Base-by-base conservation (phyloP, 2,329 filamentous ascomycete species). In the Cladophialophora yegresii region DNA sequence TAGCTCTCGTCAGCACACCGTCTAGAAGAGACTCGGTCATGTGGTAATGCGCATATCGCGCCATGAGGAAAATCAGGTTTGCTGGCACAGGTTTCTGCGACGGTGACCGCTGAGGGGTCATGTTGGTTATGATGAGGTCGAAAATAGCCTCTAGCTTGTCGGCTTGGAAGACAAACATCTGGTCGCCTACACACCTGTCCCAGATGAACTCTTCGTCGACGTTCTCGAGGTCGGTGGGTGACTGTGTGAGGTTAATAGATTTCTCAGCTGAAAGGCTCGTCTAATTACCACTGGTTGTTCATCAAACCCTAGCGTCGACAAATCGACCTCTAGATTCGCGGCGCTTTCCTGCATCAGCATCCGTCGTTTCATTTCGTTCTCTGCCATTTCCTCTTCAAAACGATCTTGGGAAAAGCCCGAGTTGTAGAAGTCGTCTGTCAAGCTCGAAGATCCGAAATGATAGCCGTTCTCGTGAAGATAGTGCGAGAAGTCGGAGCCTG, bases 111-210 rank as follows among this genome's bases (percentile, higher is more conserved):
- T 97, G 93, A 1, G 95, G 95, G 0, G 92, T 96, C 95, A 99
- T 98, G 73, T 95, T 93, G 67, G 93, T 98, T 74, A 99, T 96
- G 74, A 98, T 88, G 61, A 98, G 95, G 74, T 96, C 90, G 70
- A 99, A 84, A 72, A 99, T 97, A 64, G 89, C 88, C 64, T 93
- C 90, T 58, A 99, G 84, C 74, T 99, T 93, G 74, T 87, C 89
- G 71, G 98, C 93, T 76, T 99, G 95, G 75, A 99, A 99, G 43
- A 99, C 95, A 75, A 99, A 99, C 95, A 99, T 99, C 76, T 99
- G 95, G 75, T 99, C 95, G 75, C 97, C 92, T 55, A 96, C 82
- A 77, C 95, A 99, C 71, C 90, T 85, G 68, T 90, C 90, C 95
- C 95, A 99, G 66, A 97, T 89, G 73, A 99, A 99, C 69, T 98